Evolutionary conservation across 768 basidiomycete genomes (phyloP).

Genomic region (Macrocybe gigantea): DNA sequence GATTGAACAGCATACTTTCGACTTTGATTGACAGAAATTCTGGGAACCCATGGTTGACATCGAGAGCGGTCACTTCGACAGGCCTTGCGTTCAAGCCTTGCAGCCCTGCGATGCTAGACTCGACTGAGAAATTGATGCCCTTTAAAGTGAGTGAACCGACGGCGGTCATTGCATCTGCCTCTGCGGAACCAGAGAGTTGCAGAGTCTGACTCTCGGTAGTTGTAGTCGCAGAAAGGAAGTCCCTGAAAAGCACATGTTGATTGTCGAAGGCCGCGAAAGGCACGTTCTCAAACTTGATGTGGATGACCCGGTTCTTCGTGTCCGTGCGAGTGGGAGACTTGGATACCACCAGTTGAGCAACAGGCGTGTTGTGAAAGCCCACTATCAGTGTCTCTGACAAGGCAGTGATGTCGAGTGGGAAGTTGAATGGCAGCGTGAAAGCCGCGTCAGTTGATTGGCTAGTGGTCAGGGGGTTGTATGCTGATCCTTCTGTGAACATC

Average conservation of each 20-base stretch:
- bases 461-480: slow-evolving; percentile 53
- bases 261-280: slow-evolving; percentile 52
- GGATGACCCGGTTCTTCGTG: slow-evolving; percentile 53
- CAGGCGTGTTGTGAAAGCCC: slow-evolving; percentile 42
- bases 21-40: slow-evolving; percentile 67
- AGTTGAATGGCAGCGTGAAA: slow-evolving; percentile 64
- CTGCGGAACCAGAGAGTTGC: slow-evolving; percentile 46
- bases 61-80: slow-evolving; percentile 48
- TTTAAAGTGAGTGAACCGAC: slow-evolving; percentile 55
- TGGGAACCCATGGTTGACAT: slow-evolving; percentile 62
- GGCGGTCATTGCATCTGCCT: slow-evolving; percentile 56
- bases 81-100: slow-evolving; percentile 59
- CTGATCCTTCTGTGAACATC: slow-evolving; percentile 49
- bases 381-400: slow-evolving; percentile 55
- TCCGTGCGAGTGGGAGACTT: slow-evolving; percentile 54
- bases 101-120: slow-evolving; percentile 53
- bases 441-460: slow-evolving; percentile 55
- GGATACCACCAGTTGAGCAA: slow-evolving; percentile 58
- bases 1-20: slow-evolving; percentile 56
- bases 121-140: slow-evolving; percentile 53
- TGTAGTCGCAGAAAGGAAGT: slow-evolving; percentile 60
- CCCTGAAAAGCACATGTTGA: slow-evolving; percentile 46
- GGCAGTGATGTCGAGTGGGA: slow-evolving; percentile 62
- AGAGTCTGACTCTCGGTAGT: slow-evolving; percentile 38
- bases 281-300: slow-evolving; percentile 51